Conservation (phyloP, 352 stramenopile species). For the Paralagenidium karlingii region DNA sequence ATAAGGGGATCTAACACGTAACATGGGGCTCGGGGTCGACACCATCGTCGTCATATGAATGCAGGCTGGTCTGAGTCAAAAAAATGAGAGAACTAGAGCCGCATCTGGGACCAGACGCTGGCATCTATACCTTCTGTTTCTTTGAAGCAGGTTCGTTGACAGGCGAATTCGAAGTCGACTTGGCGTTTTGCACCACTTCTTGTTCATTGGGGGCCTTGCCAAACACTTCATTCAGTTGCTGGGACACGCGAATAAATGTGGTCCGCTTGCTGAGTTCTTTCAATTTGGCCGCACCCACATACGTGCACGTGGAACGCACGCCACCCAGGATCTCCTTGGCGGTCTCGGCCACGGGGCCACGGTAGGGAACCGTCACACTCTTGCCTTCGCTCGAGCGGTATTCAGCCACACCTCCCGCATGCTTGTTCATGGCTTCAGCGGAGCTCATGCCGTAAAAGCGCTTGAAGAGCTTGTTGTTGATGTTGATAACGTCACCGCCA, state of each 20-base stretch:
- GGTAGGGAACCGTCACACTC: slow-evolving; percentile 82
- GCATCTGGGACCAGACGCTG: too few relatives aligned
- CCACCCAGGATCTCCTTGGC: slow-evolving; percentile 87
- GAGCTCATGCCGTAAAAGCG: slow-evolving; percentile 92
- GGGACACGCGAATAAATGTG: slow-evolving; percentile 88
- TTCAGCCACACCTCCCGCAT: slow-evolving; percentile 81
- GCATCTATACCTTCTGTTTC: too few relatives aligned
- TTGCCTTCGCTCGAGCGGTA: slow-evolving; percentile 88
- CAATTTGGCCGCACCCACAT: slow-evolving; percentile 80
- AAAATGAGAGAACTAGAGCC: too few relatives aligned
- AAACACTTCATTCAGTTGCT: slow-evolving; percentile 90
- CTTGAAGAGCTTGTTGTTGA: slow-evolving; percentile 64
- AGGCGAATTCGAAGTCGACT: not conserved
- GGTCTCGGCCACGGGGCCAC: slow-evolving; percentile 60
- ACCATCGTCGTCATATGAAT: too few relatives aligned
- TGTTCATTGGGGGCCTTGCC: slow-evolving; percentile 67
- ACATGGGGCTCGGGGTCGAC: too few relatives aligned
- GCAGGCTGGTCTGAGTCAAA: too few relatives aligned
- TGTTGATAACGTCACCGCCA: slow-evolving; percentile 71
- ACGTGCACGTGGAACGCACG: slow-evolving; percentile 88
- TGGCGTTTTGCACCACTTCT: slow-evolving; percentile 24
- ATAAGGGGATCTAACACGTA: too few relatives aligned
- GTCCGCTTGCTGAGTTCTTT: slow-evolving; percentile 91
- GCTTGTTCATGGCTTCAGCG: slow-evolving; percentile 87
- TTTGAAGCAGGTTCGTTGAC: too few relatives aligned